phyloP scores from a whole-genome alignment of 1,139 yeast genomes.

The Pichia sp. region DNA sequence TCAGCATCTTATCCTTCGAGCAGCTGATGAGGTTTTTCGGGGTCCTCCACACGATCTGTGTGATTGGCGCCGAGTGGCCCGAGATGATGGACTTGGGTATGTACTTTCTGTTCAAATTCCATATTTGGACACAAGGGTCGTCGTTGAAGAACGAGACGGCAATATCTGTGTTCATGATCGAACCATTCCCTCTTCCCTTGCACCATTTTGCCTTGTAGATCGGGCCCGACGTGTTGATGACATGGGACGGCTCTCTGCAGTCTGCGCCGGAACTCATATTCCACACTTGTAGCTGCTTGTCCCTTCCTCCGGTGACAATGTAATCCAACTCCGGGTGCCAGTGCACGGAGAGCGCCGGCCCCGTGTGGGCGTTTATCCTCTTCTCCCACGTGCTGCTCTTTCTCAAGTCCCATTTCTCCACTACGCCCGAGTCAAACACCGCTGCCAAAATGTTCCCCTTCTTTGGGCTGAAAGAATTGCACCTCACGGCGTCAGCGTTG shows the following conservation, averaged over 20 bases:
- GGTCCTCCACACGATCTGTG: constrained; percentile 49
- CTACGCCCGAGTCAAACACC: constrained; percentile 85
- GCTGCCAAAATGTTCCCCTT: constrained; percentile 50
- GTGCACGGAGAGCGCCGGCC: constrained; percentile 82
- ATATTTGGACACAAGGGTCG: constrained; percentile 69
- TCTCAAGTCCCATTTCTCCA: constrained; percentile 81
- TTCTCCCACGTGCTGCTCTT: constrained; percentile 55
- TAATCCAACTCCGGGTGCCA: constrained; percentile 86
- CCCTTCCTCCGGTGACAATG: constrained; percentile 90
- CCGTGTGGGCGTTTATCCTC: constrained; percentile 83
- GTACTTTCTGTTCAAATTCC: constrained; percentile 68
- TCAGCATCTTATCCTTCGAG: constrained; percentile 50
- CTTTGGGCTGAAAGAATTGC: constrained; percentile 59
- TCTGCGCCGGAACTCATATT: constrained; percentile 44
- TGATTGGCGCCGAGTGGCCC: constrained; percentile 45
- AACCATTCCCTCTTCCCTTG: constrained; percentile 38
- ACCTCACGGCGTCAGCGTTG: constrained; percentile 62
- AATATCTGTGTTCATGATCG: constrained; percentile 52
- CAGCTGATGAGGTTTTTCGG: constrained; percentile 50
- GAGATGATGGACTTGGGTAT: constrained; percentile 69
- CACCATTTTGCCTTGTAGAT: constrained; percentile 73
- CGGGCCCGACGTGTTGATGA: constrained; percentile 72
- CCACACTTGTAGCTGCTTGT: constrained; percentile 79
- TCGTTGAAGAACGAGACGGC: constrained; percentile 78
- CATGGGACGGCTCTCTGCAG: constrained; percentile 59